phyloP scores from a whole-genome alignment of 495 filamentous ascomycete genomes.

The Aspergillus wentii region DNA sequence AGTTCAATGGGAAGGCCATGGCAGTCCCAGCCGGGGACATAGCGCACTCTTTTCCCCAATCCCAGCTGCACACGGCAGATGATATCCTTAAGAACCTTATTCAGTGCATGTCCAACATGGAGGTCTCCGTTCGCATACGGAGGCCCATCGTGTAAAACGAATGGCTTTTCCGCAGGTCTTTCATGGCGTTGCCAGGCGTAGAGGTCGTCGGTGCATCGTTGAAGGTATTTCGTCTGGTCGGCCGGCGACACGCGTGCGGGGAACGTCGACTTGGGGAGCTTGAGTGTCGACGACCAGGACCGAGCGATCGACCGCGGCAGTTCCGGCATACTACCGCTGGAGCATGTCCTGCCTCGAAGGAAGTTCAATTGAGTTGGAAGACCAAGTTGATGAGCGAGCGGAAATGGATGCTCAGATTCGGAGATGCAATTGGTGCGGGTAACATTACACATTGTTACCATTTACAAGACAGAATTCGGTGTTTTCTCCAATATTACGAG shows the following conservation, averaged over 20 bases:
- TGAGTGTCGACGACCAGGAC: conserved; percentile 56
- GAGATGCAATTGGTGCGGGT: too few relatives aligned
- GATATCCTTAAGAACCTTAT: conserved; percentile 96
- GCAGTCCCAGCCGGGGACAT: conserved; percentile 96
- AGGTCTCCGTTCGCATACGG: conserved; percentile 95
- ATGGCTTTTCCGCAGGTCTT: conserved; percentile 55
- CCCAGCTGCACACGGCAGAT: conserved; percentile 76
- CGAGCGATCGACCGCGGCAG: conserved; percentile 40
- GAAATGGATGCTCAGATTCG: too few relatives aligned
- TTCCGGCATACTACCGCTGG: conserved; percentile 43
- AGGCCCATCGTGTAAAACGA: conserved; percentile 91
- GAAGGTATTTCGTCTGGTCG: conserved; percentile 60
- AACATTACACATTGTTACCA: background rate
- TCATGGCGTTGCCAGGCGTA: conserved; percentile 77
- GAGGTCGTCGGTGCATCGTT: conserved; percentile 77
- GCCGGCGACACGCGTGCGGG: conserved; percentile 45
- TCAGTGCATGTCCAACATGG: conserved; percentile 95
- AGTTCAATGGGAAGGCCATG: conserved; percentile 97
- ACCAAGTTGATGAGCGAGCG: too few relatives aligned
- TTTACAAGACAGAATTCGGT: too few relatives aligned
- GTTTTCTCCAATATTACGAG: too few relatives aligned
- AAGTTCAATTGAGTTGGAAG: background rate
- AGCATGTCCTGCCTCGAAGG: conserved; percentile 23
- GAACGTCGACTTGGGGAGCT: conserved; percentile 56
- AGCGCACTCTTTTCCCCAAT: conserved; percentile 72